Evolutionary conservation across 2,329 filamentous ascomycete genomes (phyloP).

Genomic region (Colletotrichum cereale): DNA sequence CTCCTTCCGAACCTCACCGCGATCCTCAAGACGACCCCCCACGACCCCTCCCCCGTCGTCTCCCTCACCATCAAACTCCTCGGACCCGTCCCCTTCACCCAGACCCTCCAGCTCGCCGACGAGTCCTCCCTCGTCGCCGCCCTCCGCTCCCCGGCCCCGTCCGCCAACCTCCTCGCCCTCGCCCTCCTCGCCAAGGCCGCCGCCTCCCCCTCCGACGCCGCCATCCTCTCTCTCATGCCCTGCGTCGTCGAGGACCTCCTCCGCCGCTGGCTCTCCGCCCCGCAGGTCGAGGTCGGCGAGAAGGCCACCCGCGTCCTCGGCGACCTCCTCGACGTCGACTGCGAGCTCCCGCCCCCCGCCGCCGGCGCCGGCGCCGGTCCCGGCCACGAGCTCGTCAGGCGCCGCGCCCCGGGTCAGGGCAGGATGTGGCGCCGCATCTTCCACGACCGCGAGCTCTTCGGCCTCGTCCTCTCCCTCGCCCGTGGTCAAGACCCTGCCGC

Average conservation of each 20-base stretch:
- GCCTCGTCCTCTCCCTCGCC: constrained; percentile 58
- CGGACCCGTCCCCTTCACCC: constrained; percentile 63
- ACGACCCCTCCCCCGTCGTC: constrained; percentile 64
- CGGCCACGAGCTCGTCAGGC: constrained; percentile 53
- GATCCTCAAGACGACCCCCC: constrained; percentile 63
- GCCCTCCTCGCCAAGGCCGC: constrained; percentile 68
- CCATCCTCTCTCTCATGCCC: constrained; percentile 63
- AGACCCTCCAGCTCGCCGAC: constrained; percentile 64
- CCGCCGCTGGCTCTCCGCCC: constrained; percentile 64
- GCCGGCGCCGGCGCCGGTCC: constrained; percentile 42
- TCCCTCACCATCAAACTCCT: constrained; percentile 69
- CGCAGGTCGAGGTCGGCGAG: constrained; percentile 68
- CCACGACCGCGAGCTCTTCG: constrained; percentile 57
- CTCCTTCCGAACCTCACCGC: constrained; percentile 53
- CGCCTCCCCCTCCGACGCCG: constrained; percentile 59
- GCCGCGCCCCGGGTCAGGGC: constrained; percentile 61
- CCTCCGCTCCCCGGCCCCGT: constrained; percentile 65
- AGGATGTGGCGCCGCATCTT: constrained; percentile 67
- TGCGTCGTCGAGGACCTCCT: constrained; percentile 62
- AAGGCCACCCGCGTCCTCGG: constrained; percentile 63
- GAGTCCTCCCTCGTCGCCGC: constrained; percentile 64
- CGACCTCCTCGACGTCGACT: constrained; percentile 69
- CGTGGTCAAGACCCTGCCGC: constrained; percentile 47
- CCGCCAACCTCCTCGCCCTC: constrained; percentile 70
- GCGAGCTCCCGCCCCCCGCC: constrained; percentile 49